Conservation (phyloP, 1,139 yeast species). For the Scheffersomyces cryptocercus region DNA sequence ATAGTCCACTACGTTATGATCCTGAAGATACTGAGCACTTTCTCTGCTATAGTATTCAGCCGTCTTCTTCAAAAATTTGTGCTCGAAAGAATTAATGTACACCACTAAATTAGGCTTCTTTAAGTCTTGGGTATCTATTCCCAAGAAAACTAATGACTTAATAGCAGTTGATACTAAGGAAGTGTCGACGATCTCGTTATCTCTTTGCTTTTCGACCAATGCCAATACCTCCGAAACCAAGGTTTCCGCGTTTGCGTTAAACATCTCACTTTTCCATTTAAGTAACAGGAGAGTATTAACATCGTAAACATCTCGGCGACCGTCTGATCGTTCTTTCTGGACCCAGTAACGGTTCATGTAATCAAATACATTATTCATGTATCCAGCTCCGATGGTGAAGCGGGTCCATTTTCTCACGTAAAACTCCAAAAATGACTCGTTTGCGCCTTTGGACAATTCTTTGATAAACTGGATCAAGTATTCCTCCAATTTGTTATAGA, state of each 20-base stretch:
- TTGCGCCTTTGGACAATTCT: conserved; percentile 47
- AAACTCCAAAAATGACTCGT: conserved; percentile 76
- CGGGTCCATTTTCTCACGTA: conserved; percentile 90
- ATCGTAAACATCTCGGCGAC: conserved; percentile 88
- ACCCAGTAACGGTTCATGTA: conserved; percentile 98
- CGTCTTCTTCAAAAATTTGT: conserved; percentile 72
- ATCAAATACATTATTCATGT: conserved; percentile 89
- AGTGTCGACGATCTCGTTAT: conserved; percentile 74
- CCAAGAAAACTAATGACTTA: conserved; percentile 76
- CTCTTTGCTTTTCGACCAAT: conserved; percentile 75
- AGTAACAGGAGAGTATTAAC: conserved; percentile 84
- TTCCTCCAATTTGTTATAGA: conserved; percentile 68
- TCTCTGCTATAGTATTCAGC: conserved; percentile 71
- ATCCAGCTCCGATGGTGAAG: conserved; percentile 87
- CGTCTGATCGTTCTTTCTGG: conserved; percentile 92
- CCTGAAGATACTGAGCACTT: conserved; percentile 62
- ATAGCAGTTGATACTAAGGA: conserved; percentile 72
- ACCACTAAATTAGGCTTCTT: conserved; percentile 83
- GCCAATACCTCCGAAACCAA: conserved; percentile 73
- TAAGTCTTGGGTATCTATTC: conserved; percentile 78
- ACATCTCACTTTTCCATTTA: conserved; percentile 86
- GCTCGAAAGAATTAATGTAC: conserved; percentile 79
- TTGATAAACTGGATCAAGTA: conserved; percentile 67
- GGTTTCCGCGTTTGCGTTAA: conserved; percentile 59
- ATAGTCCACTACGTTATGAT: conserved; percentile 86